A percentile compares a stretch with the other conserved stretches of the same genome.
Conservation (phyloP, 2,329 filamentous ascomycete genomes). For the Westerdykella sp. region DNA sequence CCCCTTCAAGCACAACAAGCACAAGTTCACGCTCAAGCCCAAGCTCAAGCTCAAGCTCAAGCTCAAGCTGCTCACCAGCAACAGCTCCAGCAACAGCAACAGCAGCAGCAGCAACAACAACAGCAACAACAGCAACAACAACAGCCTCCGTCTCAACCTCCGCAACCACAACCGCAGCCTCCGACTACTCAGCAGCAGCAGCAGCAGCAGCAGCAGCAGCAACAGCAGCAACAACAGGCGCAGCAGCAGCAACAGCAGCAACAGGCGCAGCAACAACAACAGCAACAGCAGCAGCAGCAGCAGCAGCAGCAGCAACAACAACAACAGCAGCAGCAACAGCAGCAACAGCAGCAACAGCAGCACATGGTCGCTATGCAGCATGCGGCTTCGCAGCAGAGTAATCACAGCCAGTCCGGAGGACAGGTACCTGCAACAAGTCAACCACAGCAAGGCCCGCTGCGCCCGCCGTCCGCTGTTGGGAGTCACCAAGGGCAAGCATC, state of each 20-base stretch:
- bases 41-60: slow-evolving; percentile 47
- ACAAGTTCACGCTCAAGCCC: slow-evolving; percentile 45
- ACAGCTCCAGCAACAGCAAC: slow-evolving; percentile 38
- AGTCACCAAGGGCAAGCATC: slow-evolving; percentile 37
- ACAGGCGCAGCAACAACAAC: slow-evolving; percentile 35
- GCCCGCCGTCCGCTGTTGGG: slow-evolving; percentile 33
- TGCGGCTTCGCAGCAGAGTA: slow-evolving; percentile 45
- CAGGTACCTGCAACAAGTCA: slow-evolving; percentile 33
- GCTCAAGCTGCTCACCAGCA: slow-evolving; percentile 30
- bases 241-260: slow-evolving; percentile 27
- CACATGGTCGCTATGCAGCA: slow-evolving; percentile 41
- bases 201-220: slow-evolving; percentile 35
- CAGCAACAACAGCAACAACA: slow-evolving; percentile 39
- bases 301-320: slow-evolving; percentile 42
- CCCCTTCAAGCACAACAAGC: slow-evolving; percentile 45
- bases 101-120: slow-evolving; percentile 40
- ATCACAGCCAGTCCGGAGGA: slow-evolving; percentile 41
- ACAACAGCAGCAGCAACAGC: slow-evolving; percentile 40
- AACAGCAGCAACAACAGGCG: slow-evolving; percentile 27
- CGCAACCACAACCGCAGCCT: slow-evolving; percentile 31
- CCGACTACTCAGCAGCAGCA: slow-evolving; percentile 30
- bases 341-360: slow-evolving; percentile 38
- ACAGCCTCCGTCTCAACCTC: slow-evolving; percentile 39
- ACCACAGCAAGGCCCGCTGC: slow-evolving; percentile 34
- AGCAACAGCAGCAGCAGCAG: slow-evolving; percentile 17